Evolutionary conservation across 371 early-diverging fungal genomes (phyloP).

Genomic region (Mortierella sp.): DNA sequence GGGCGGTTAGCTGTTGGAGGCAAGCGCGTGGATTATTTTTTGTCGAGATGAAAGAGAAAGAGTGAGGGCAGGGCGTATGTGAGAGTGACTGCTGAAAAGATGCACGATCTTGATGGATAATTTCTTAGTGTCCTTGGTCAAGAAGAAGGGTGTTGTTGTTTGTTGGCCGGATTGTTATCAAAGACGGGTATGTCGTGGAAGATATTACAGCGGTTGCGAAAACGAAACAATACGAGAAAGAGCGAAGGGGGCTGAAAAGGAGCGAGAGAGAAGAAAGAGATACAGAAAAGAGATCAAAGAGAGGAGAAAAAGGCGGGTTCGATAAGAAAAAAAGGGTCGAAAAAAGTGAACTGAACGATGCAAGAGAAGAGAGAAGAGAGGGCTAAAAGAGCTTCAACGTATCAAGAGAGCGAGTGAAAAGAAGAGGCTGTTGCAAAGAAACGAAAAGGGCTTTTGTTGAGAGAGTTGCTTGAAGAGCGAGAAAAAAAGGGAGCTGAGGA

Average conservation of each 20-base stretch:
- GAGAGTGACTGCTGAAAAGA: conserved; percentile 35
- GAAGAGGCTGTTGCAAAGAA: neutral
- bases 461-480: conserved; percentile 12
- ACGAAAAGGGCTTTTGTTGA: neutral
- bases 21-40: neutral
- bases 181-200: conserved; percentile 24
- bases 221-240: conserved; percentile 13
- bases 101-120: conserved; percentile 29
- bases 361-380: neutral
- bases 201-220: conserved; percentile 10
- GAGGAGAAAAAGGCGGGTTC: neutral
- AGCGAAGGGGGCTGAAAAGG: conserved; percentile 1
- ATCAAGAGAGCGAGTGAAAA: neutral
- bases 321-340: neutral
- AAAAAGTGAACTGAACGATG: neutral
- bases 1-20: neutral
- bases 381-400: neutral
- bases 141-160: neutral
- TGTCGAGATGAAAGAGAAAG: conserved; percentile 1
- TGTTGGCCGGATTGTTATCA: conserved; percentile 19
- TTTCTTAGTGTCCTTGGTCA: conserved; percentile 8
- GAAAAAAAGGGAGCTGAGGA: neutral
- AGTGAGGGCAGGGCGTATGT: conserved; percentile 4
- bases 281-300: neutral
- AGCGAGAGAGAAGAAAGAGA: conserved; percentile 1